A percentile compares a stretch with the other conserved stretches of the same genome.
phyloP scores from a whole-genome alignment of 2,329 filamentous ascomycete species.

The Aspergillus sp. region DNA sequence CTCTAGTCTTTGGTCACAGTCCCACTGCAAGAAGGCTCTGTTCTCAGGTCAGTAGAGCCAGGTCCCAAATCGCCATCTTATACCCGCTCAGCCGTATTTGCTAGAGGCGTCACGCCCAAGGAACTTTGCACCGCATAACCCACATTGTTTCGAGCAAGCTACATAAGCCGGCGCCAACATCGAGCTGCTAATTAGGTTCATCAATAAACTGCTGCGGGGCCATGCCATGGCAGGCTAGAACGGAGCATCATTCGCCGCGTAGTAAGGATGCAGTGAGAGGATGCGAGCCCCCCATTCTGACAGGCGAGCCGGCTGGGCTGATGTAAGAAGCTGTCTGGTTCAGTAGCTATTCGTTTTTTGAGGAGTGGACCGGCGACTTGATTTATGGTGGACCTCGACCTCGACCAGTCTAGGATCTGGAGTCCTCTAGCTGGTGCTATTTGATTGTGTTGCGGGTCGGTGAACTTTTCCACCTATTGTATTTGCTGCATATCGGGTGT shows the following conservation, averaged over 20 bases:
- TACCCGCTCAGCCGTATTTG: neutral
- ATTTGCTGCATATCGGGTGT: neutral
- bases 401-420: neutral
- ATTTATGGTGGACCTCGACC: neutral
- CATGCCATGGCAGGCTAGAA: neutral
- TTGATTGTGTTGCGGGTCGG: slow-evolving; percentile 5
- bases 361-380: neutral
- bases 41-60: neutral
- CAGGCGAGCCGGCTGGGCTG: neutral
- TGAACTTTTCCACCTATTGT: slow-evolving; percentile 15
- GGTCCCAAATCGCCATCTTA: neutral
- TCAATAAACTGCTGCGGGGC: neutral
- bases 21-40: neutral
- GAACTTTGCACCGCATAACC: neutral
- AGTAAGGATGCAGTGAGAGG: neutral
- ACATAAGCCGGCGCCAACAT: neutral
- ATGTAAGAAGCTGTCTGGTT: neutral
- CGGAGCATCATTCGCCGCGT: neutral
- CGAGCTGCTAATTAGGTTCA: neutral
- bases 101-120: neutral
- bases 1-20: neutral
- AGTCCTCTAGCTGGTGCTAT: neutral
- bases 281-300: neutral
- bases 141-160: neutral
- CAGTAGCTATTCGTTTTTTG: neutral